Evolutionary conservation across 2,329 filamentous ascomycete species (phyloP).

Genomic region (Thelonectria rubi): DNA sequence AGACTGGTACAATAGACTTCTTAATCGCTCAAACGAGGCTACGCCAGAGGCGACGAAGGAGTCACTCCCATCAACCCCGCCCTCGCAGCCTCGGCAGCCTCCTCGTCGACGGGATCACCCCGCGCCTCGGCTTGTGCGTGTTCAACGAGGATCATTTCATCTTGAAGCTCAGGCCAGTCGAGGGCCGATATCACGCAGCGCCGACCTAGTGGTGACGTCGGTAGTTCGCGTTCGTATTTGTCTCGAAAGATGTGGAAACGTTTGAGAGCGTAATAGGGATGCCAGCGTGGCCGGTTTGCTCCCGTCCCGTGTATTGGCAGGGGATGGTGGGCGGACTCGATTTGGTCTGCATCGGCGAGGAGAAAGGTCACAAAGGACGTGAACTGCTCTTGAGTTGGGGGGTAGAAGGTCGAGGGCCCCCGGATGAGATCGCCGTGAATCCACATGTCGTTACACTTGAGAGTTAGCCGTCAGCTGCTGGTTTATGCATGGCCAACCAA

Average conservation of each 20-base stretch:
- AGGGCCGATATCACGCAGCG: conserved; percentile 12
- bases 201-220: conserved; percentile 64
- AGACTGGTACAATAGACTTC: no score
- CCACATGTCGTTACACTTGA: conserved; percentile 3
- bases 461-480: neutral
- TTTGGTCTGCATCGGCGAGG: neutral
- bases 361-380: neutral
- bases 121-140: neutral
- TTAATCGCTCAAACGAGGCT: no score
- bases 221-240: conserved; percentile 72
- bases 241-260: conserved; percentile 69
- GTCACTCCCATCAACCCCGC: conserved; percentile 1
- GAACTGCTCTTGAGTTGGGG: conserved; percentile 5
- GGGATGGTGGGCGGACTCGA: neutral
- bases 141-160: conserved; percentile 43
- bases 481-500: conserved; percentile 8
- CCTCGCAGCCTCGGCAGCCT: conserved; percentile 4
- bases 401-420: conserved; percentile 1
- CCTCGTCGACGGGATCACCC: conserved; percentile 9
- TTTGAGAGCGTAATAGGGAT: neutral
- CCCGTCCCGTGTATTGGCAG: conserved; percentile 7
- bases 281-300: conserved; percentile 6
- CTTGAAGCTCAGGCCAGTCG: conserved; percentile 59
- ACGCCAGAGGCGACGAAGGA: conserved; percentile 1
- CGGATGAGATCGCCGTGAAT: neutral